These are phyloP conservation scores for Clitopilus hobsonii DNA, from an alignment of 768 basidiomycete genomes.

Conservation along the genomic window DNA sequence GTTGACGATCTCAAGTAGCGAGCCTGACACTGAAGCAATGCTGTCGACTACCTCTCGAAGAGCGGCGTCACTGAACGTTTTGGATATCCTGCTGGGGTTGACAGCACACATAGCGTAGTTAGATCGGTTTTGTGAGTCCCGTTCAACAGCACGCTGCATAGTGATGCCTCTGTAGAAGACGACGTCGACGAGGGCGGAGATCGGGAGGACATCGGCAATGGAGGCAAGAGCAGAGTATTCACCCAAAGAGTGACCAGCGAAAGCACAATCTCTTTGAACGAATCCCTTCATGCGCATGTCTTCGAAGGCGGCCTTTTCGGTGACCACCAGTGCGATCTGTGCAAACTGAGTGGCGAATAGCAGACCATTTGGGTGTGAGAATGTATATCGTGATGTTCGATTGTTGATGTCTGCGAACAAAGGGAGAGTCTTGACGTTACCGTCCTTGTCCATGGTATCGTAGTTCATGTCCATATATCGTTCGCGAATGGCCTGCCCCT, in stretches of 20 bases:
- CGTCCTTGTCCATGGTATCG: slow-evolving; percentile 95
- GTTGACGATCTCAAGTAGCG: slow-evolving; percentile 97
- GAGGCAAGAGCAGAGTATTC: slow-evolving; percentile 98
- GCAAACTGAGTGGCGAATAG: slow-evolving; percentile 98
- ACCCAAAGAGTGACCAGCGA: slow-evolving; percentile 97
- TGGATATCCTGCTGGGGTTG: slow-evolving; percentile 92
- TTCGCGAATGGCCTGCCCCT: slow-evolving; percentile 95
- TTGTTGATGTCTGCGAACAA: slow-evolving; percentile 94
- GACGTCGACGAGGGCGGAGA: slow-evolving; percentile 93
- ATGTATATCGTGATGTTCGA: slow-evolving; percentile 96
- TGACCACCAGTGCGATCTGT: slow-evolving; percentile 96
- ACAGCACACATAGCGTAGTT: slow-evolving; percentile 99
- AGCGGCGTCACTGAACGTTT: slow-evolving; percentile 91
- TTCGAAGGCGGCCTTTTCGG: slow-evolving; percentile 97
- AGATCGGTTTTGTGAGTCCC: slow-evolving; percentile 87
- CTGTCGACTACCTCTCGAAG: slow-evolving; percentile 96
- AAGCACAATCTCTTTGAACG: slow-evolving; percentile 87
- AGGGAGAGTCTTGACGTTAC: slow-evolving; percentile 91
- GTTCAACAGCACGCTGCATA: slow-evolving; percentile 99
- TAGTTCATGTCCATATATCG: slow-evolving; percentile 99
- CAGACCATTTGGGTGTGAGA: slow-evolving; percentile 92
- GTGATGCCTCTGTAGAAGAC: slow-evolving; percentile 99
- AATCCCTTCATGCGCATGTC: slow-evolving; percentile 97
- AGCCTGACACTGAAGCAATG: slow-evolving; percentile 70
- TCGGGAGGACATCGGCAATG: slow-evolving; percentile 93